These are phyloP conservation scores for Naematelia encephala DNA, from an alignment of 768 basidiomycete genomes.

Conservation along the genomic window DNA sequence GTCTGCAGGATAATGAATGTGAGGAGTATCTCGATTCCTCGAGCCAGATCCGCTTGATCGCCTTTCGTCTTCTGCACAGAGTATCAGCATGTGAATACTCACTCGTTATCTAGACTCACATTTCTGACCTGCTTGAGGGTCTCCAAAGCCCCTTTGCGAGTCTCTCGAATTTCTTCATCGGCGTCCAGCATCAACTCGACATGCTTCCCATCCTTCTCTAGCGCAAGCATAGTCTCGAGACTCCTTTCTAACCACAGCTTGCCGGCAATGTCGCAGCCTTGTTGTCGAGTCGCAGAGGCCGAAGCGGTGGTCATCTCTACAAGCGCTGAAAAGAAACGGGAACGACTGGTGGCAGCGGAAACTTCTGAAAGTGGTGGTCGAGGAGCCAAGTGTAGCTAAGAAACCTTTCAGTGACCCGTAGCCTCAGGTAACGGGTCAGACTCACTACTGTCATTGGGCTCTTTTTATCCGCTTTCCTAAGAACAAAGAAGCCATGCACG, in stretches of 20 bases:
- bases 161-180: constrained; percentile 59
- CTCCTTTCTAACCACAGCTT: constrained; percentile 74
- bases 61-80: constrained; percentile 49
- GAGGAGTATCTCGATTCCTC: constrained; percentile 69
- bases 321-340: constrained; percentile 67
- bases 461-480: constrained; percentile 71
- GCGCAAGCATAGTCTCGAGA: constrained; percentile 50
- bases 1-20: constrained; percentile 67
- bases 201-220: constrained; percentile 71
- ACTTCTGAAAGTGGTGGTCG: constrained; percentile 70
- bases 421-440: constrained; percentile 29
- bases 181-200: constrained; percentile 57
- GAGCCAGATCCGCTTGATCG: constrained; percentile 58
- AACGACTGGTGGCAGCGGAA: constrained; percentile 64
- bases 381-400: constrained; percentile 62
- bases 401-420: too few relatives aligned
- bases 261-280: constrained; percentile 66
- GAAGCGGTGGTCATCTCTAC: constrained; percentile 67
- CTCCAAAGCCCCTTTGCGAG: constrained; percentile 55
- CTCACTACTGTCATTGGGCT: constrained; percentile 62
- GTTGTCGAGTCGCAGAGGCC: constrained; percentile 36
- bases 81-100: neutral
- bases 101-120: constrained; percentile 19
- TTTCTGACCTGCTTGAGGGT: constrained; percentile 42
- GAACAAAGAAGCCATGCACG: constrained; percentile 73